Conservation (phyloP, 23 red algal genomes). For the Agarophyton chilense region DNA sequence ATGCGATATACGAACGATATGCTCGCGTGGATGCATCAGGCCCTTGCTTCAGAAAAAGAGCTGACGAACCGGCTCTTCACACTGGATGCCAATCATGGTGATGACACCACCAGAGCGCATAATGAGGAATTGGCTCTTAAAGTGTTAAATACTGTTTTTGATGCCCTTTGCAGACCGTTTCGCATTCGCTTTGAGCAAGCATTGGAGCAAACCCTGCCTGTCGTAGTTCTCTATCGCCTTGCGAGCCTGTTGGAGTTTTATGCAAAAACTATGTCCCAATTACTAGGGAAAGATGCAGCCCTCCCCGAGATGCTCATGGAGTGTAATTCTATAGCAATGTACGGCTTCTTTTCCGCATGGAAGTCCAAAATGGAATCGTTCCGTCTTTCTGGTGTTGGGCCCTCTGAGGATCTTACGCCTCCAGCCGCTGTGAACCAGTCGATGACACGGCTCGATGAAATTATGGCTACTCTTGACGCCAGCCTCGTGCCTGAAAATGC, state of each 20-base stretch:
- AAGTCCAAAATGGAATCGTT: slow-evolving; percentile 76
- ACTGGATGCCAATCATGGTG: slow-evolving; percentile 4
- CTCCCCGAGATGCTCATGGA: slow-evolving; percentile 85
- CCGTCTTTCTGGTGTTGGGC: slow-evolving; percentile 22
- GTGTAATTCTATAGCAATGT: slow-evolving; percentile 71
- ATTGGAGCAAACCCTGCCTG: slow-evolving; percentile 70
- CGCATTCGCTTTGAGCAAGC: slow-evolving; percentile 85
- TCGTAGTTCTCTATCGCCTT: slow-evolving; percentile 75
- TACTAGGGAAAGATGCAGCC: slow-evolving; percentile 66
- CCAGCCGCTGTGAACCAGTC: slow-evolving; percentile 78
- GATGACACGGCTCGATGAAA: slow-evolving; percentile 81
- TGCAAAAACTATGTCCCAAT: slow-evolving; percentile 56
- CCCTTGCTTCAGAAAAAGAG: slow-evolving; percentile 79
- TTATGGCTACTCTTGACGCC: slow-evolving; percentile 86
- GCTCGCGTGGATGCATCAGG: slow-evolving; percentile 96
- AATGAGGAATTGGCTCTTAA: slow-evolving; percentile 65
- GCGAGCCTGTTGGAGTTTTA: slow-evolving; percentile 92
- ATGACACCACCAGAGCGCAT: slow-evolving; percentile 39
- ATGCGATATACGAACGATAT: slow-evolving; percentile 97
- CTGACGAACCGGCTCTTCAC: slow-evolving; percentile 67
- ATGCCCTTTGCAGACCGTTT: slow-evolving; percentile 91
- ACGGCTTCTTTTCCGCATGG: slow-evolving; percentile 85
- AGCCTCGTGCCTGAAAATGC: slow-evolving; percentile 77
- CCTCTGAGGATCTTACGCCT: slow-evolving; percentile 74
- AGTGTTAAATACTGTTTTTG: slow-evolving; percentile 83